Evolutionary conservation across 306 rosid genomes (phyloP).

Genomic region (Macrotyloma uniflorum): DNA sequence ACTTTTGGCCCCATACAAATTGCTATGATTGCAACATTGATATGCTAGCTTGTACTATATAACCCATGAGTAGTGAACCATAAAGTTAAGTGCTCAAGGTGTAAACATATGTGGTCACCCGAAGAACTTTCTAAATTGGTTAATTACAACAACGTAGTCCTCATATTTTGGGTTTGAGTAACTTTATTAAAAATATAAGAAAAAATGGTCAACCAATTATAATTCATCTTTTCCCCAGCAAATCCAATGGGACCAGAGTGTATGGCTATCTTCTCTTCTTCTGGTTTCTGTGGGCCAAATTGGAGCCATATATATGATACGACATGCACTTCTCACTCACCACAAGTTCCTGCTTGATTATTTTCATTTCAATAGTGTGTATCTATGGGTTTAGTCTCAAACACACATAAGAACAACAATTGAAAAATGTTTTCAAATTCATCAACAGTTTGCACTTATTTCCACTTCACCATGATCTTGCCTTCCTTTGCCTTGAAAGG

Average conservation of each 20-base stretch:
- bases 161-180: conserved; percentile 40
- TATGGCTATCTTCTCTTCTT: conserved; percentile 43
- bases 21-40: conserved; percentile 46
- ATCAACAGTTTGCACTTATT: conserved; percentile 33
- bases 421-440: conserved; percentile 27
- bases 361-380: conserved; percentile 17
- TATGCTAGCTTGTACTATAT: conserved; percentile 40
- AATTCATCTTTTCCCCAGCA: not conserved
- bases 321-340: conserved; percentile 30
- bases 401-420: conserved; percentile 1
- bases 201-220: conserved; percentile 34
- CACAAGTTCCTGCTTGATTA: conserved; percentile 13
- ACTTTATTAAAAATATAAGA: not conserved
- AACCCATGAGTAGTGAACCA: conserved; percentile 37
- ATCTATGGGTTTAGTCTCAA: conserved; percentile 11
- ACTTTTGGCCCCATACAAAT: conserved; percentile 35
- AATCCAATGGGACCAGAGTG: conserved; percentile 30
- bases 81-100: conserved; percentile 26
- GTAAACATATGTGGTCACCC: conserved; percentile 23
- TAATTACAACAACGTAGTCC: conserved; percentile 39
- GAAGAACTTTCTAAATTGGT: conserved; percentile 29
- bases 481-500: conserved; percentile 50
- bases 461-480: conserved; percentile 23
- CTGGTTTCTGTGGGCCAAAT: conserved; percentile 41
- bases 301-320: conserved; percentile 19